These are phyloP conservation scores for Zygnema cylindricum DNA, from an alignment of 139 green algal species.

Conservation along the genomic window DNA sequence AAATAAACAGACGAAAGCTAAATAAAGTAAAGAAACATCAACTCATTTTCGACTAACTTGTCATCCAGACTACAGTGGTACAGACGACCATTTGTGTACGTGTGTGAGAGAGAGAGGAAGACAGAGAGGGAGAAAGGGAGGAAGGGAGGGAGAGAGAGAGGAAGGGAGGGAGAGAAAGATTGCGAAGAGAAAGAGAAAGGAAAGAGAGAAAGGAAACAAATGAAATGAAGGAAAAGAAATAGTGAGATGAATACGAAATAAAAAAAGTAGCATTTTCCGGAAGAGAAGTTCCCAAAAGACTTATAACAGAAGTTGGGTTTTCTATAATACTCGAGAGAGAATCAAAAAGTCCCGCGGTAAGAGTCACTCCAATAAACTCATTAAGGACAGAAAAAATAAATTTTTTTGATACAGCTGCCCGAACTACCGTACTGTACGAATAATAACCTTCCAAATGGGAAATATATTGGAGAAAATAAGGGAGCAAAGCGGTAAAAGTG, in stretches of 20 bases:
- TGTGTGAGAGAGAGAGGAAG: background rate
- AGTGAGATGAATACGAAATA: conserved; percentile 46
- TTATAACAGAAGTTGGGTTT: conserved; percentile 8
- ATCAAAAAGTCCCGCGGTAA: conserved; percentile 40
- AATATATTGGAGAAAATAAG: conserved; percentile 42
- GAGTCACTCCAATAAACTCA: conserved; percentile 54
- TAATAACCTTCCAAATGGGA: conserved; percentile 46
- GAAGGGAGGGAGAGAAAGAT: background rate
- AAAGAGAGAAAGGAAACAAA: background rate
- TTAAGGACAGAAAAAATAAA: conserved; percentile 66
- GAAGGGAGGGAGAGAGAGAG: background rate
- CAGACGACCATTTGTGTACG: too few relatives aligned
- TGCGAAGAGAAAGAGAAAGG: background rate
- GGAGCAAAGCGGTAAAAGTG: conserved; percentile 55
- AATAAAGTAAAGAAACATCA: too few relatives aligned
- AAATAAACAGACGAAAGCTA: too few relatives aligned
- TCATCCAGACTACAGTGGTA: too few relatives aligned
- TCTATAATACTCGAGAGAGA: conserved; percentile 34
- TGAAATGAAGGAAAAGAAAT: conserved; percentile 5
- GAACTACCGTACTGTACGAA: background rate
- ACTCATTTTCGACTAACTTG: too few relatives aligned
- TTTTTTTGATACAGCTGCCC: conserved; percentile 42
- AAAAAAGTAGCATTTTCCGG: conserved; percentile 61
- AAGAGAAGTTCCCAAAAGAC: conserved; percentile 48
- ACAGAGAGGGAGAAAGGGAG: background rate